Percentiles rank a stretch among this genome's conserved stretches.
Conservation (phyloP, 2,329 filamentous ascomycete species). For the Calonectria pseudoreteaudii region DNA sequence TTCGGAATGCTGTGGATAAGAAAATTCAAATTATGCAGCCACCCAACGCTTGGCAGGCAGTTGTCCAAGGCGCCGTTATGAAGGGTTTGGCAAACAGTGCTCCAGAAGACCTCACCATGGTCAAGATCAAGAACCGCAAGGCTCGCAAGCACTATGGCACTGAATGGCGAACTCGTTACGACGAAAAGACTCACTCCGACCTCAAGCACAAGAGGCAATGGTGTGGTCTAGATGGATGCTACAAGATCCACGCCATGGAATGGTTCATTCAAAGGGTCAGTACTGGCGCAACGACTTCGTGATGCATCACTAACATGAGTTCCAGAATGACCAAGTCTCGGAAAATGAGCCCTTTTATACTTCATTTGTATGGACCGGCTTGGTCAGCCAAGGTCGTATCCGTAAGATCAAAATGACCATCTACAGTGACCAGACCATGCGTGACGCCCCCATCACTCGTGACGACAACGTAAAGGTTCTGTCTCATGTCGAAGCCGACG, state of each 20-base stretch:
- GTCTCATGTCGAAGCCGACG: slow-evolving; percentile 53
- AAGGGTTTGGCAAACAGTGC: slow-evolving; percentile 56
- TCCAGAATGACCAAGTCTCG: slow-evolving; percentile 52
- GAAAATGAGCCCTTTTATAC: slow-evolving; percentile 53
- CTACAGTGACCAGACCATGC: slow-evolving; percentile 47
- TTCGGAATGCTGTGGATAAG: slow-evolving; percentile 49
- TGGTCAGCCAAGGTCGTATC: slow-evolving; percentile 48
- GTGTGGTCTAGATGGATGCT: slow-evolving; percentile 52
- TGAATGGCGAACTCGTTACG: slow-evolving; percentile 47
- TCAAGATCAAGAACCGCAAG: slow-evolving; percentile 54
- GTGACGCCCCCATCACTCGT: slow-evolving; percentile 49
- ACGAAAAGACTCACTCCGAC: slow-evolving; percentile 46
- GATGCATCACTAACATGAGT: slow-evolving; percentile 5
- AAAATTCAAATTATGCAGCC: slow-evolving; percentile 58
- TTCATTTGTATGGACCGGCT: slow-evolving; percentile 46
- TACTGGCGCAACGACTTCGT: background rate
- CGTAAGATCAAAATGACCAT: slow-evolving; percentile 51
- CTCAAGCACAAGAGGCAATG: slow-evolving; percentile 49
- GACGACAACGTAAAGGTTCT: slow-evolving; percentile 52
- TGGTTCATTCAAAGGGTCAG: slow-evolving; percentile 57
- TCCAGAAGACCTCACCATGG: slow-evolving; percentile 49
- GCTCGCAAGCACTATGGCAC: slow-evolving; percentile 59
- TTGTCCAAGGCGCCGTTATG: slow-evolving; percentile 62
- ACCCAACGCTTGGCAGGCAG: slow-evolving; percentile 59
- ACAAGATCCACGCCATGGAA: slow-evolving; percentile 54